Evolutionary conservation across 2,329 filamentous ascomycete genomes (phyloP).

Genomic region (Talaromyces verruculosus): DNA sequence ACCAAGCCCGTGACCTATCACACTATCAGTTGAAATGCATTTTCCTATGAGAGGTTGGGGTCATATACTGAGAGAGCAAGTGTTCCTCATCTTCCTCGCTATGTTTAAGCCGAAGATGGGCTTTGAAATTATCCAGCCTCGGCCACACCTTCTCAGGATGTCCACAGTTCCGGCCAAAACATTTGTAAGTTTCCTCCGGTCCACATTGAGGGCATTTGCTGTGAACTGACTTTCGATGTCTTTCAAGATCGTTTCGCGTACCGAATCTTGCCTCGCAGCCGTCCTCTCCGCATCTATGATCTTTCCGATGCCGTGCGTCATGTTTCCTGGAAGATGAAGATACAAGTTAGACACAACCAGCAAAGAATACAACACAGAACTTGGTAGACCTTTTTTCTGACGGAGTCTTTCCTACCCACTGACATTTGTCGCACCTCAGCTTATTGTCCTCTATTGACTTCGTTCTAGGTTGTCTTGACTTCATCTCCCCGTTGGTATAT

Average conservation of each 20-base stretch:
- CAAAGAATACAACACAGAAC: not conserved
- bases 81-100: conserved; percentile 43
- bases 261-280: conserved; percentile 71
- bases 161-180: conserved; percentile 57
- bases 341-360: not conserved
- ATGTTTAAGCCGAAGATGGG: conserved; percentile 73
- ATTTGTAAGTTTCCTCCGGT: conserved; percentile 58
- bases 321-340: conserved; percentile 67
- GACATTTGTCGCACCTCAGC: conserved; percentile 52
- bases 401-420: conserved; percentile 41
- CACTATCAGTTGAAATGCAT: not conserved
- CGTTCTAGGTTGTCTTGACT: not conserved
- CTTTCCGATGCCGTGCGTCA: conserved; percentile 66
- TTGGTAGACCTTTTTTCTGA: conserved; percentile 42
- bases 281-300: conserved; percentile 59
- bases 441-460: not conserved
- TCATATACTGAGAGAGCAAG: conserved; percentile 49
- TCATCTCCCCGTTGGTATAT: not conserved
- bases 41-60: not conserved
- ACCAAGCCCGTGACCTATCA: not conserved
- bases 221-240: conserved; percentile 75
- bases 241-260: conserved; percentile 76
- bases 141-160: conserved; percentile 71
- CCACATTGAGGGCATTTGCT: conserved; percentile 47
- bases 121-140: conserved; percentile 80